Base-by-base conservation (phyloP, 2,329 filamentous ascomycete species). In the Botryotinia convoluta region DNA sequence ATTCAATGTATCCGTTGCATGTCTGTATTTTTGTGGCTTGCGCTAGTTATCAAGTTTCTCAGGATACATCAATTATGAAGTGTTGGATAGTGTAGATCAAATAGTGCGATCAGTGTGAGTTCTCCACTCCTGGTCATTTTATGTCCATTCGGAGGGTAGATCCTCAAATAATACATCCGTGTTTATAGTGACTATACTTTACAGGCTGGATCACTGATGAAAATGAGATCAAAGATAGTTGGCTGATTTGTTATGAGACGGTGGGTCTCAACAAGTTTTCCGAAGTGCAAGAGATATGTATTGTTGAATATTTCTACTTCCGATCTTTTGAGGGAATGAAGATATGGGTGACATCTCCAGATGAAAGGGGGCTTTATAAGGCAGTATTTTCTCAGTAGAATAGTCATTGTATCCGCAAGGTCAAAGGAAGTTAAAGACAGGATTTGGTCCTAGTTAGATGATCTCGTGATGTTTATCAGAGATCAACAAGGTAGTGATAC, bases 121-220 rank as follows among this genome's bases (percentile, higher is more conserved):
- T 29, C 5, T 14, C 26, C 10, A 51, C 4, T 7, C 2, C 12
- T 14, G 12, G 48, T 7, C 26, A n/a, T n/a, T 29, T 57, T 0
- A 57, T 29, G 3, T 18, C 1, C n/a, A 18, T 16, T 29, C 6
- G 51, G n/a, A 16, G 14, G 14, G 14, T 4, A 18, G 3, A 4
- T 57, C 16, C 14, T 29, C 6, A 18, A 3, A 29, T 29, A 9
- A 29, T 18, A 0, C 4, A 18, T 4, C n/a, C 3, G n/a, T 51
- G 3, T 18, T 7, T 18, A 5, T 57, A 4, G 14, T 18, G n/a
- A 18, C 9, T 4, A 0, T 2, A 3, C 0, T 57, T 3, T 29
- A 29, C 14, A 29, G 14, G 51, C 7, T 18, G 1, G 14, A 3
- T 2, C 7, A 3, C 6, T 29, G 14, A 54, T 8, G 1, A 14